Conservation (phyloP, 495 filamentous ascomycete species). For the Clohesyomyces aquaticus region DNA sequence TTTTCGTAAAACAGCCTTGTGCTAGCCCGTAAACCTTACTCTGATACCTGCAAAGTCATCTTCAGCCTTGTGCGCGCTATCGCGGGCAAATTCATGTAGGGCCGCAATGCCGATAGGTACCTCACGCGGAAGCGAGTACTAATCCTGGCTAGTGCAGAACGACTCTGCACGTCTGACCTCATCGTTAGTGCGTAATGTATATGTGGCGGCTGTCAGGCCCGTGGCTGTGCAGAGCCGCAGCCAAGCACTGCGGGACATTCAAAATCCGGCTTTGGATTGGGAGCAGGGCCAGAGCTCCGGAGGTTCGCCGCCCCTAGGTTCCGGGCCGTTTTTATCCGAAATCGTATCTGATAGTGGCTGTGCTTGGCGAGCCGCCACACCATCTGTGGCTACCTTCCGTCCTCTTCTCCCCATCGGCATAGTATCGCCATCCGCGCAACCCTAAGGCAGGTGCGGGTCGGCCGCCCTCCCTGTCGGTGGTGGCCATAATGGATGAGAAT, state of each 20-base stretch:
- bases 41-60: constrained; percentile 20
- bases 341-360: constrained; percentile 26
- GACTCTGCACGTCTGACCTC: constrained; percentile 23
- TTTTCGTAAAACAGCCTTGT: constrained; percentile 19
- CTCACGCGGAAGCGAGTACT: constrained; percentile 24
- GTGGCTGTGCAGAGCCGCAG: constrained; percentile 25
- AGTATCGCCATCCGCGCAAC: constrained; percentile 12
- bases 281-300: constrained; percentile 17
- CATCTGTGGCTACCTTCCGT: constrained; percentile 5
- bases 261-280: constrained; percentile 28
- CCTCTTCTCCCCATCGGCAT: constrained; percentile 18
- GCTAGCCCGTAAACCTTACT: constrained; percentile 15
- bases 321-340: constrained; percentile 25
- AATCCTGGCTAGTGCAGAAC: constrained; percentile 22
- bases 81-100: constrained; percentile 16
- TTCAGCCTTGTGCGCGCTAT: constrained; percentile 22
- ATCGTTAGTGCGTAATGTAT: constrained; percentile 25
- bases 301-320: constrained; percentile 11
- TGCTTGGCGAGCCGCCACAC: constrained; percentile 29
- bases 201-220: constrained; percentile 21
- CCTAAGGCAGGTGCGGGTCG: not conserved
- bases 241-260: constrained; percentile 23
- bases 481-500: too few relatives aligned
- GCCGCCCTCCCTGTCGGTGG: not conserved
- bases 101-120: constrained; percentile 21